These are phyloP conservation scores for Daldinia vernicosa DNA, from an alignment of 495 filamentous ascomycete species.

Conservation along the genomic window DNA sequence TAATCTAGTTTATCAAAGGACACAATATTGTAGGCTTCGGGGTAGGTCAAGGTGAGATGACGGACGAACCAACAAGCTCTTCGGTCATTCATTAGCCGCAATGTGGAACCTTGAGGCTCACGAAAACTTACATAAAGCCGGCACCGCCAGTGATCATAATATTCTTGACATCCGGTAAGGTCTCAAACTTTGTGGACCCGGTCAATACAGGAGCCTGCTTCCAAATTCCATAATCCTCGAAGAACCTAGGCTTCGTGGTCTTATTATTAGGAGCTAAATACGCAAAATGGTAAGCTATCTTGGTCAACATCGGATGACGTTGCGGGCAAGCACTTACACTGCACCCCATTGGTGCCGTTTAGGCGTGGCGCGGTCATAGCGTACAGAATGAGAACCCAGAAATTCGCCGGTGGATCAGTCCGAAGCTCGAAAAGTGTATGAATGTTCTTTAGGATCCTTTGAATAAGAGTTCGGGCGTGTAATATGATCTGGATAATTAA, in stretches of 20 bases:
- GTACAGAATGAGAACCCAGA: constrained; percentile 11
- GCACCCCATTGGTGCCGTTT: constrained; percentile 44
- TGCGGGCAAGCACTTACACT: constrained; percentile 31
- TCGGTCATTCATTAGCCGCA: constrained; percentile 21
- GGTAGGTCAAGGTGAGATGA: constrained; percentile 72
- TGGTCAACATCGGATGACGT: constrained; percentile 4
- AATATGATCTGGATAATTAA: constrained; percentile 24
- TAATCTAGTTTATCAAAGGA: constrained; percentile 83
- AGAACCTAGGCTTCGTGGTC: constrained; percentile 50
- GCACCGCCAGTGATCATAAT: constrained; percentile 79
- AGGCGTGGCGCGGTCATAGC: constrained; percentile 39
- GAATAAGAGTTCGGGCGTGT: background rate
- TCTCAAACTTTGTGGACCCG: constrained; percentile 70
- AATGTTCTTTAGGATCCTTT: constrained; percentile 5
- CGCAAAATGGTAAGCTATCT: constrained; percentile 15
- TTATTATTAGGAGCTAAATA: constrained; percentile 28
- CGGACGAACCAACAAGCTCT: constrained; percentile 77
- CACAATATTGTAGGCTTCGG: constrained; percentile 73
- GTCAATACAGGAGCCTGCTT: constrained; percentile 70
- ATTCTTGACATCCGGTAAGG: constrained; percentile 69
- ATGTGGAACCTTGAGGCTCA: constrained; percentile 1
- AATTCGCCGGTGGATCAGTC: constrained; percentile 23
- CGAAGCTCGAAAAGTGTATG: constrained; percentile 4
- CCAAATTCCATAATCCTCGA: constrained; percentile 66
- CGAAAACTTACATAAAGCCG: constrained; percentile 70